Conservation (phyloP, 1,284 basidiomycete species). For the Singerocomus rubriflavus region DNA sequence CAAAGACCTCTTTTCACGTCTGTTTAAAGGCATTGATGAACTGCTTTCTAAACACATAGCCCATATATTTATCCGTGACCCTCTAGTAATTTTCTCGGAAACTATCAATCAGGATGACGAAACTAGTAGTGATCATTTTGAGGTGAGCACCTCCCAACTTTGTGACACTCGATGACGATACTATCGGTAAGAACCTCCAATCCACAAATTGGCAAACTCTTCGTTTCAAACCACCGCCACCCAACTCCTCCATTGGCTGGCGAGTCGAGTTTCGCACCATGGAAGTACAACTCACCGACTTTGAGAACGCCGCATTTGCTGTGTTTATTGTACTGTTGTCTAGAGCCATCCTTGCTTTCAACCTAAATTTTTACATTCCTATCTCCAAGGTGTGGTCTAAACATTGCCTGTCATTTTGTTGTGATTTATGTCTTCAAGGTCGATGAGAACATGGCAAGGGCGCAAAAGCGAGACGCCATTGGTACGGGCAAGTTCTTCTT, state of each 20-base stretch:
- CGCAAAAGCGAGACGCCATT: constrained; percentile 83
- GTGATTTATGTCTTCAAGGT: constrained; percentile 53
- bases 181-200: constrained; percentile 78
- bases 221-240: constrained; percentile 97
- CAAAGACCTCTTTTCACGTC: neutral
- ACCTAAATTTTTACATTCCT: constrained; percentile 94
- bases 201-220: constrained; percentile 99
- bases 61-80: constrained; percentile 97
- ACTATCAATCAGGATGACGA: constrained; percentile 90
- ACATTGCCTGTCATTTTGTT: neutral
- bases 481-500: constrained; percentile 82
- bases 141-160: constrained; percentile 47
- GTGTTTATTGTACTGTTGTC: constrained; percentile 94
- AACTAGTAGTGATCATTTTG: constrained; percentile 92
- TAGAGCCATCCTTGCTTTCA: constrained; percentile 87
- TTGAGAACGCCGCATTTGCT: constrained; percentile 96
- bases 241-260: constrained; percentile 93
- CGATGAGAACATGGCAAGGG: constrained; percentile 93
- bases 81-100: constrained; percentile 93
- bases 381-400: constrained; percentile 78
- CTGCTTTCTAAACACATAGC: constrained; percentile 89
- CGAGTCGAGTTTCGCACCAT: constrained; percentile 97
- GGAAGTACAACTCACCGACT: constrained; percentile 99
- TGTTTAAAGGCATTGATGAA: constrained; percentile 74
- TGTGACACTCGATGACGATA: constrained; percentile 8